Percentiles rank a stretch among this genome's conserved stretches.
Conservation (phyloP, 345 rosid genomes). For the Angophora floribunda region DNA sequence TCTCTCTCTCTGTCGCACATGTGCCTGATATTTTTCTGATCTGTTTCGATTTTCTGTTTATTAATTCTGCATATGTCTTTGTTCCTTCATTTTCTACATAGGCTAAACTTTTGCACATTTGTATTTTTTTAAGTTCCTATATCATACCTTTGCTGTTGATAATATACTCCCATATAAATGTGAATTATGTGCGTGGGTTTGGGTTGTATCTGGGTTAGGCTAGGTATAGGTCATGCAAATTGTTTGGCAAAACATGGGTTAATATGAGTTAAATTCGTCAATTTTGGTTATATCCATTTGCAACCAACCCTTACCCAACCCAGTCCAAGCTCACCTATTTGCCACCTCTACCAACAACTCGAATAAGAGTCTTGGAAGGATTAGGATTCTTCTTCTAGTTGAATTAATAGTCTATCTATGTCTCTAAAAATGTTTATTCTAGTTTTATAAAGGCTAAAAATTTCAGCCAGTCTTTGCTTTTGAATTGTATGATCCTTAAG, state of each 20-base stretch:
- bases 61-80: neutral
- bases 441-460: neutral
- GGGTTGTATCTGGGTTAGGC: neutral
- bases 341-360: neutral
- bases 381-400: neutral
- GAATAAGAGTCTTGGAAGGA: neutral
- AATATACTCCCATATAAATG: neutral
- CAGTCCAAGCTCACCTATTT: neutral
- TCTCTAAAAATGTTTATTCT: neutral
- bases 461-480: neutral
- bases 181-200: neutral
- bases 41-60: neutral
- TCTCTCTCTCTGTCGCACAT: neutral
- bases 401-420: neutral
- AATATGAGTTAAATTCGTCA: neutral
- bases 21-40: neutral
- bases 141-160: neutral
- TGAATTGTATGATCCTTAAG: neutral
- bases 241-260: neutral
- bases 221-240: neutral
- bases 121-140: neutral
- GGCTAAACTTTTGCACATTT: neutral
- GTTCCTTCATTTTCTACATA: neutral
- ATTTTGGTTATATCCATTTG: neutral
- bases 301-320: neutral